phyloP scores from a whole-genome alignment of 306 rosid species.

The Pyrus bretschneideri region DNA sequence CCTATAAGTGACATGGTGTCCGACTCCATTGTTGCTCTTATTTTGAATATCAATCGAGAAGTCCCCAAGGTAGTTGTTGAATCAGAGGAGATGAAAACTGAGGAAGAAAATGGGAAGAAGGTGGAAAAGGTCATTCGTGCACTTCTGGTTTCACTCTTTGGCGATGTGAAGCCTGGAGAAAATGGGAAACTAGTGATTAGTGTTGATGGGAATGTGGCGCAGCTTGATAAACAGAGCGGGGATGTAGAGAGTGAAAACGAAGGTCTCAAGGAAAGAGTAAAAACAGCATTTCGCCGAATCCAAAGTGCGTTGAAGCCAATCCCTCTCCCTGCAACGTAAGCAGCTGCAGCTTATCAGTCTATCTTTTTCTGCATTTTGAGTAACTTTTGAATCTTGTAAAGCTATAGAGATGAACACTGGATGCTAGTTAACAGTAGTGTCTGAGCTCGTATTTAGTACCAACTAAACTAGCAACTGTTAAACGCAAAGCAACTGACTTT shows the following conservation, averaged over 20 bases:
- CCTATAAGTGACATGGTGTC: conserved; percentile 91
- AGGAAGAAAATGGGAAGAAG: conserved; percentile 68
- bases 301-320: conserved; percentile 74
- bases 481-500: background rate
- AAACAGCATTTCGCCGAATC: conserved; percentile 62
- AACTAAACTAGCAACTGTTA: background rate
- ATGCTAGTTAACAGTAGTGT: background rate
- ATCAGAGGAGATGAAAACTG: conserved; percentile 50
- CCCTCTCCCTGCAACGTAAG: conserved; percentile 48
- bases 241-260: conserved; percentile 83
- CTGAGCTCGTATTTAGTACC: background rate
- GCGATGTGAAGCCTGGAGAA: conserved; percentile 73
- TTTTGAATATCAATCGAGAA: conserved; percentile 66
- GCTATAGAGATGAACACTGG: background rate
- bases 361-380: background rate
- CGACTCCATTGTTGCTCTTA: conserved; percentile 73
- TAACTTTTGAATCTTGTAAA: background rate
- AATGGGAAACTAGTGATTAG: conserved; percentile 72
- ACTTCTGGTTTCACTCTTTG: conserved; percentile 76
- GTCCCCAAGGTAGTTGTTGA: conserved; percentile 63
- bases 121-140: conserved; percentile 66
- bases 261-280: conserved; percentile 80
- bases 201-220: conserved; percentile 73
- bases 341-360: background rate
- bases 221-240: conserved; percentile 75